Conservation (phyloP, 176 grass and related monocot species). For the Dendrocalamus sinicus region DNA sequence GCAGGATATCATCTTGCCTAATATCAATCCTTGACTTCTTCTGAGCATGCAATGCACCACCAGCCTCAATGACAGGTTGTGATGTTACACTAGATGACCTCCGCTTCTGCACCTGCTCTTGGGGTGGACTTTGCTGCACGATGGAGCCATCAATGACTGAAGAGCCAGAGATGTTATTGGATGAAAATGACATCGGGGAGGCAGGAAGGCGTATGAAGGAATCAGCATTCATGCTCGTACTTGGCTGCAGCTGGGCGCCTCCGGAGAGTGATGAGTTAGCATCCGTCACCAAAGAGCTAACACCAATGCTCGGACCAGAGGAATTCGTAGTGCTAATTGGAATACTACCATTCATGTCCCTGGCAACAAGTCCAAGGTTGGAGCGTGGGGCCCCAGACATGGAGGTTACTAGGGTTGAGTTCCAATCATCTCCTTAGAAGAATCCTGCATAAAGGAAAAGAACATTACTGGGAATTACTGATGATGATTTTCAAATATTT, state of each 20-base stretch:
- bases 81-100: constrained; percentile 89
- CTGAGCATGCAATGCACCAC: constrained; percentile 55
- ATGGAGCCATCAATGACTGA: constrained; percentile 93
- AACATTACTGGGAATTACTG: constrained; percentile 11
- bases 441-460: constrained; percentile 28
- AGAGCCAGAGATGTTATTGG: constrained; percentile 93
- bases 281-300: constrained; percentile 90
- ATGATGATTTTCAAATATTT: constrained; percentile 40
- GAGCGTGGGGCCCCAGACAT: constrained; percentile 61
- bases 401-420: constrained; percentile 40
- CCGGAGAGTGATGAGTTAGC: constrained; percentile 86
- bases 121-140: constrained; percentile 76
- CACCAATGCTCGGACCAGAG: constrained; percentile 82
- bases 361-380: constrained; percentile 57
- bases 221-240: constrained; percentile 86
- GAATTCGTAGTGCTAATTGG: constrained; percentile 72
- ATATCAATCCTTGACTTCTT: constrained; percentile 84
- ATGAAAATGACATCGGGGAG: constrained; percentile 98
- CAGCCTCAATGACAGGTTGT: constrained; percentile 58
- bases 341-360: constrained; percentile 62
- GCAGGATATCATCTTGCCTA: constrained; percentile 68
- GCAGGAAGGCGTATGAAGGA: constrained; percentile 91
- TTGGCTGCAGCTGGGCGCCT: constrained; percentile 82
- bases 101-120: constrained; percentile 77
- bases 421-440: constrained; percentile 54